Base-by-base conservation (phyloP, 78 protist species). In the Trichosphaerium sp. region DNA sequence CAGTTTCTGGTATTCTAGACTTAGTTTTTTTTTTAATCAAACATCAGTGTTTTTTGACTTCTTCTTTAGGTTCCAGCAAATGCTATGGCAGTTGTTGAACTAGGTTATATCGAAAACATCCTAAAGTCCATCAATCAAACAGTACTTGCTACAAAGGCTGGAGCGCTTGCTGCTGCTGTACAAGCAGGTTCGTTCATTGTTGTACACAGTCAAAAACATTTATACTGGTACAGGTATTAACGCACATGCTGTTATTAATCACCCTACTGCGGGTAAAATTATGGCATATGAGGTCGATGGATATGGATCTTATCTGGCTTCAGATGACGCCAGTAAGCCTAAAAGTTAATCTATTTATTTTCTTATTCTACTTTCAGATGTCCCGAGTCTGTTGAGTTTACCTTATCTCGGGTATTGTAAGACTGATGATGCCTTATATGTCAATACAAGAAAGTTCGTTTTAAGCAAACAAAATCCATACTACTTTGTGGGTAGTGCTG, bases 241-340 rank as follows among this genome's bases (percentile, higher is more conserved):
- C 21, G 21, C 6, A 26, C 55, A 55, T 37, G 78, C 38, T 15
- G 10, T 70, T n/a, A 26, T 68, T 18, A 10, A 48, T 1, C 62
- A 34, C 12, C 74, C 68, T 12, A 52, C 31, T 15, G 56, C 47
- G 31, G 52, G 62, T n/a, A n/a, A n/a, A n/a, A n/a, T 78, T 11
- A 59, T 23, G 26, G 74, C 84, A 37, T 78, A 71, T 35, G 84
- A 78, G 31, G 65, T 71, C 37, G 78, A 78, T 41, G 84, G 84
- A 12, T 71, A 61, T 3, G 84, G 77, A 26, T 42, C 34, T 34
- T 35, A 28, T 54, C 10, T 42, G 14, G n/a, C 54, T 11, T 71
- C 65, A 68, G 84, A 78, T 43, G 84, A 78, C 15, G 84, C n/a
- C n/a, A n/a, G n/a, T n/a, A n/a, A n/a, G n/a, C n/a, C n/a, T n/a